phyloP scores from a whole-genome alignment of 2,329 filamentous ascomycete genomes.

The Cordyceps tenuipes region DNA sequence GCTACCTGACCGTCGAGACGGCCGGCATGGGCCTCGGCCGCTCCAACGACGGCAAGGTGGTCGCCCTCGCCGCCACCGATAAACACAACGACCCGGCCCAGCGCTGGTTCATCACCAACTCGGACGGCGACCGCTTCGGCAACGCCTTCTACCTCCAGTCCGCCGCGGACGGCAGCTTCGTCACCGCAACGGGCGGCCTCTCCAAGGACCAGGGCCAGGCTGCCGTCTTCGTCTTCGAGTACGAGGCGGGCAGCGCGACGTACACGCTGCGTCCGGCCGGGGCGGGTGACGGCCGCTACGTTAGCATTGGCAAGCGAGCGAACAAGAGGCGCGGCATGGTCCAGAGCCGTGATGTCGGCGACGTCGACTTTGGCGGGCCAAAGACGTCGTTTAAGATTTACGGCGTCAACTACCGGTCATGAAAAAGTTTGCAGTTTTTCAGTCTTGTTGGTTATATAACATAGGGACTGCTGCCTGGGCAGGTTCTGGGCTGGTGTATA shows the following conservation, averaged over 20 bases:
- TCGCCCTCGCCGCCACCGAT: conserved; percentile 8
- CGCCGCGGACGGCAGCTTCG: conserved; percentile 19
- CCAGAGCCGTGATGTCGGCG: background rate
- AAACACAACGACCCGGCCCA: conserved; percentile 33
- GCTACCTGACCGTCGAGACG: conserved; percentile 41
- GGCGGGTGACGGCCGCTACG: background rate
- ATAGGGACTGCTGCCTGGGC: too few relatives aligned
- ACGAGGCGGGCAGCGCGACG: background rate
- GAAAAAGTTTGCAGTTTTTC: background rate
- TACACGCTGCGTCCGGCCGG: background rate
- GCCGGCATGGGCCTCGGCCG: conserved; percentile 31
- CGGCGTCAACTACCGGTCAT: conserved; percentile 11
- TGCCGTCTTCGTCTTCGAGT: conserved; percentile 10
- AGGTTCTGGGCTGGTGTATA: background rate
- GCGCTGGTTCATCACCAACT: conserved; percentile 40
- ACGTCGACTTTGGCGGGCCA: background rate
- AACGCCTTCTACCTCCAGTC: conserved; percentile 19
- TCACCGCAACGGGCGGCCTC: conserved; percentile 13
- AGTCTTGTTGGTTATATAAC: background rate
- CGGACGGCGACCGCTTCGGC: conserved; percentile 18
- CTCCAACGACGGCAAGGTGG: conserved; percentile 19
- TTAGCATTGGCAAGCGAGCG: background rate
- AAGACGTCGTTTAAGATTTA: conserved; percentile 8
- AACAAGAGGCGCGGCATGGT: background rate
- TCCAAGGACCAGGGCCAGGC: conserved; percentile 5